A percentile compares a stretch with the other conserved stretches of the same genome.
phyloP scores from a whole-genome alignment of 495 filamentous ascomycete genomes.

The Aspergillus funiculosus region DNA sequence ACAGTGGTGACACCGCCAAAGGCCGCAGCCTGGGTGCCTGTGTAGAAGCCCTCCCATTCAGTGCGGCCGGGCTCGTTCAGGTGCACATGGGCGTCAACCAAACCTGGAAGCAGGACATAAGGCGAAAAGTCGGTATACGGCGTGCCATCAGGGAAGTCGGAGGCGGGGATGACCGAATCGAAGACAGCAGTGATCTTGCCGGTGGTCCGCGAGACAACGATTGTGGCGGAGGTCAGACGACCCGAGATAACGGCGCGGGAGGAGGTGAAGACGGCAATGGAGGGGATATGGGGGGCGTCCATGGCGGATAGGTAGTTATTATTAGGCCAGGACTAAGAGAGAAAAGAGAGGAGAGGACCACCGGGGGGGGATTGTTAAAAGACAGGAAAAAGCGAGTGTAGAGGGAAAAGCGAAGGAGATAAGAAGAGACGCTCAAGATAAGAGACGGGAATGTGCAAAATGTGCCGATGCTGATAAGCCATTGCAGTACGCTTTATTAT shows the following conservation, averaged over 20 bases:
- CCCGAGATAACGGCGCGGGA: slow-evolving; percentile 67
- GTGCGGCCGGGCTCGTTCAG: slow-evolving; percentile 96
- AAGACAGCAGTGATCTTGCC: slow-evolving; percentile 83
- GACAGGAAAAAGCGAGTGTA: slow-evolving; percentile 2
- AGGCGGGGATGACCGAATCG: slow-evolving; percentile 61
- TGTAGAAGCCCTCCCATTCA: slow-evolving; percentile 98
- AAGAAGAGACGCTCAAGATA: not conserved
- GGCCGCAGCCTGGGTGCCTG: slow-evolving; percentile 86
- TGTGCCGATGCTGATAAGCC: too few relatives aligned
- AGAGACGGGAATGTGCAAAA: too few relatives aligned
- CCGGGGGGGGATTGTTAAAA: slow-evolving; percentile 1
- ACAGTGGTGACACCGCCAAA: slow-evolving; percentile 98
- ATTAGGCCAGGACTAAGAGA: not conserved
- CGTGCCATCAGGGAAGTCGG: slow-evolving; percentile 64
- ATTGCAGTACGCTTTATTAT: slow-evolving; percentile 3
- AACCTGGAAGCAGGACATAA: slow-evolving; percentile 78
- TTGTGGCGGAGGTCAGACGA: slow-evolving; percentile 66
- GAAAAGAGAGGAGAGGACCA: not conserved
- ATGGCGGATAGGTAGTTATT: slow-evolving; percentile 19
- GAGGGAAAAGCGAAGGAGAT: not conserved
- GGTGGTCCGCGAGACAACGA: slow-evolving; percentile 68
- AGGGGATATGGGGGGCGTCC: slow-evolving; percentile 32
- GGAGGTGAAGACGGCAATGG: slow-evolving; percentile 72
- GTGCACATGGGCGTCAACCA: slow-evolving; percentile 97
- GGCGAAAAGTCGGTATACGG: slow-evolving; percentile 81